phyloP scores from a whole-genome alignment of 1,284 basidiomycete genomes.

The Fomitiporia mediterranea region DNA sequence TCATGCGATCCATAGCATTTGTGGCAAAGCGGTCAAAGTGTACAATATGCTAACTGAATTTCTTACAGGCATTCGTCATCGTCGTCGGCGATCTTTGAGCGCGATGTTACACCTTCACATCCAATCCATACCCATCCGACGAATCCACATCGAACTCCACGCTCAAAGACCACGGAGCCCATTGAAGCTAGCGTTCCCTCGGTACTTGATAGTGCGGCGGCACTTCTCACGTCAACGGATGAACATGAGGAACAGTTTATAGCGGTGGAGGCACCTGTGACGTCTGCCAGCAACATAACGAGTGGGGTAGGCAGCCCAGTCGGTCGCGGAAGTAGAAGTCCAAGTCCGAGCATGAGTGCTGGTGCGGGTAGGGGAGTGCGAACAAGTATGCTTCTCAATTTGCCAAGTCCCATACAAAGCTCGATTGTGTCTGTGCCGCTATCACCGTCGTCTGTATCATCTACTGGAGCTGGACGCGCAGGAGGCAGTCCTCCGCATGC shows the following conservation, averaged over 20 bases:
- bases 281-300: neutral
- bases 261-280: constrained; percentile 16
- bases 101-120: constrained; percentile 68
- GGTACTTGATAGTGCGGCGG: constrained; percentile 69
- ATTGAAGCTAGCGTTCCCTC: constrained; percentile 70
- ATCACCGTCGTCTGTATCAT: constrained; percentile 6
- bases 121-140: constrained; percentile 34
- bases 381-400: constrained; percentile 41
- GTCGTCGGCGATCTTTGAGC: constrained; percentile 77
- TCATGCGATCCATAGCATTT: neutral
- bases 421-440: constrained; percentile 13
- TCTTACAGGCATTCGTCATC: constrained; percentile 60
- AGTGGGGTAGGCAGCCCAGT: constrained; percentile 15
- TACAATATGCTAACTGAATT: constrained; percentile 6
- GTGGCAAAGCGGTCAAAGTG: neutral
- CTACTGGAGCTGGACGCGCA: constrained; percentile 6
- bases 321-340: constrained; percentile 41
- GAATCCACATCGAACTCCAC: constrained; percentile 67
- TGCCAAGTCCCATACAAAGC: constrained; percentile 30
- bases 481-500: constrained; percentile 8
- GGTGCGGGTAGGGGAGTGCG: constrained; percentile 32
- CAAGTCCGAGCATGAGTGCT: constrained; percentile 39
- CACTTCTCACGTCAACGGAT: constrained; percentile 51
- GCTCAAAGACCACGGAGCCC: constrained; percentile 63
- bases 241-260: constrained; percentile 52